Evolutionary conservation across 352 stramenopile species (phyloP), one percentile per base, ranked within the genome.

Genomic region (Pythium dissimile): DNA sequence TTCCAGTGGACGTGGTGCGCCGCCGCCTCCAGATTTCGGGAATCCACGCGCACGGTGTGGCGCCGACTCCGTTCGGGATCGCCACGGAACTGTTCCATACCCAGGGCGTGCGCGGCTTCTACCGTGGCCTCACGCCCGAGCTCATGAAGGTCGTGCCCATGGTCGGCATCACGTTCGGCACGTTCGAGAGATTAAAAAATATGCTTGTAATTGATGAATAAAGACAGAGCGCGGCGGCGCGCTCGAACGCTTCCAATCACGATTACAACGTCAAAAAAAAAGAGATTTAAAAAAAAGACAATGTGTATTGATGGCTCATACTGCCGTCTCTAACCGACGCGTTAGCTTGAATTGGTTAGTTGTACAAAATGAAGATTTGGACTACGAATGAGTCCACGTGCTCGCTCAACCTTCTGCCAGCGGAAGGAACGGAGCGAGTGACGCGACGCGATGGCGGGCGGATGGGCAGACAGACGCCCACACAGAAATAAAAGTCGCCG

Each of bases 111-210:
- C 69, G 71, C 35, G 88, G 88, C 52, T 93, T 96, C 53, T 96
- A 96, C 62, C 81, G 88, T 18, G 88, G 88, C 13, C 65, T 99
- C 55, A 92, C 88, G 28, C 93, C 94, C 7, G 95, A 99, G 73
- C 72, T 98, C 51, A 86, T 99, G 77, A 99, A 99, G 66, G 95
- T 99, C 18, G 86, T 98, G 51, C 95, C 95, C 6, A 98, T 98
- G 92, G 95, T 99, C 34, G 91, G 91, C 18, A 98, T 97, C 52
- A 98, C 97, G 45, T 99, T 99, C 54, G 83, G 88, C 54, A 93
- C 94, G 23, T 99, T 98, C 71, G 95, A 99, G 69, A 81, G 79
- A 49, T 82, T 97, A 64, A 98, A 98, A 71, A 88, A 94, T 46
- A 47, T 94, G 51, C 75, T 98, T 46, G 61, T 86, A 52, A 69